These are phyloP conservation scores for Pleurotus eryngii DNA, from an alignment of 768 basidiomycete species.

Conservation along the genomic window DNA sequence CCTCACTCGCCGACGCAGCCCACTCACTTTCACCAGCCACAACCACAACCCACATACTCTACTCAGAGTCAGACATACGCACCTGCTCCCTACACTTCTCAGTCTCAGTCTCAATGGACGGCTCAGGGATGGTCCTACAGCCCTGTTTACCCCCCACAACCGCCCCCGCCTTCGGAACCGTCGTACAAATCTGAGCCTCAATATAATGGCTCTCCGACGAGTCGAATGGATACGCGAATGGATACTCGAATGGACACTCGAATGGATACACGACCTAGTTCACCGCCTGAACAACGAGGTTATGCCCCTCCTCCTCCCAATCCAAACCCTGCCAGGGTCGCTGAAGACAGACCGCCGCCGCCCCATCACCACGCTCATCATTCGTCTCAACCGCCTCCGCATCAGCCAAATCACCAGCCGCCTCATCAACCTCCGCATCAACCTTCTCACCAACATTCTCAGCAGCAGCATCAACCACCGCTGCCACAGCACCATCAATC, in stretches of 20 bases:
- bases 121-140: conserved; percentile 1
- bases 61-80: conserved; percentile 2
- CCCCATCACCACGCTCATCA: not conserved
- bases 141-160: conserved; percentile 1
- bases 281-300: not conserved
- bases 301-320: not conserved
- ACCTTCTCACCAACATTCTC: not conserved
- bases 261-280: not conserved
- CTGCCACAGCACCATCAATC: not conserved
- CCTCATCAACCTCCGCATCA: not conserved
- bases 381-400: not conserved
- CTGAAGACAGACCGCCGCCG: conserved; percentile 3
- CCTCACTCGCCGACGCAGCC: conserved; percentile 9
- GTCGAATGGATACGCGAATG: not conserved
- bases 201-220: not conserved
- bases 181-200: not conserved
- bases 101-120: conserved; percentile 7
- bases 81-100: conserved; percentile 8
- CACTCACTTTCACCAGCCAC: conserved; percentile 8
- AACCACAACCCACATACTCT: conserved; percentile 3
- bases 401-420: not conserved
- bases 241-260: not conserved
- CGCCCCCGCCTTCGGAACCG: not conserved
- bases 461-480: not conserved
- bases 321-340: not conserved